Base-by-base conservation (phyloP, 768 basidiomycete species). In the Boletus huronensis region DNA sequence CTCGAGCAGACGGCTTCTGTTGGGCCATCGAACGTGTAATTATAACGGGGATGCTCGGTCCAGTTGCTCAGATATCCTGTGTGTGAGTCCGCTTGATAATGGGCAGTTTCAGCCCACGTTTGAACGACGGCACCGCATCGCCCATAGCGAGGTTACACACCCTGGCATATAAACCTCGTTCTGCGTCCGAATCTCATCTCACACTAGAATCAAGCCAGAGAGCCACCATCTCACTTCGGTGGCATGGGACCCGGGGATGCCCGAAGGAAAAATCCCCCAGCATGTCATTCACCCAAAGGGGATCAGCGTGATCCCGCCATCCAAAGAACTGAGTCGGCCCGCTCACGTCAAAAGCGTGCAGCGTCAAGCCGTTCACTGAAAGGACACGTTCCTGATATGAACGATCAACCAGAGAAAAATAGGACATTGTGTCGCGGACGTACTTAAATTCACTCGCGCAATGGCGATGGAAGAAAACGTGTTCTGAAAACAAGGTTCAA, bases 401-500 rank as follows among this genome's bases (percentile, higher is more conserved):
- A 32, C 17, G 52, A 54, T 57, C 49, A 52, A 47, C 28, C 23
- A 49, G 21, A 21, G n/a, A 46, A 28, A 45, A 29, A 6, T 21
- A 41, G 35, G 39, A 29, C 2, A 23, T 13, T 2, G n/a, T 50
- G 48, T 48, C 56, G 49, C 31, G 23, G 26, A 55, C 44, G 7
- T 32, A 48, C 51, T 53, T 28, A 8, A 31, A 40, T 34, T 43
- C 36, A 43, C 40, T 42, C 26, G 32, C 26, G 41, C 6, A 31
- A 34, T 29, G 41, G 58, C 39, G 13, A 56, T 47, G 10, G 42
- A 49, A 47, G 53, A 47, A 48, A 58, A 55, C 50, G 61, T 54
- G 62, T 52, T 56, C 44, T n/a, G n/a, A n/a, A n/a, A 38, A 50
- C 38, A 55, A 59, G 50, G 63, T 58, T 61, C 62, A 34, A 50